Conservation (phyloP, 441 rosid genomes). For the Erysimum cheiri region DNA sequence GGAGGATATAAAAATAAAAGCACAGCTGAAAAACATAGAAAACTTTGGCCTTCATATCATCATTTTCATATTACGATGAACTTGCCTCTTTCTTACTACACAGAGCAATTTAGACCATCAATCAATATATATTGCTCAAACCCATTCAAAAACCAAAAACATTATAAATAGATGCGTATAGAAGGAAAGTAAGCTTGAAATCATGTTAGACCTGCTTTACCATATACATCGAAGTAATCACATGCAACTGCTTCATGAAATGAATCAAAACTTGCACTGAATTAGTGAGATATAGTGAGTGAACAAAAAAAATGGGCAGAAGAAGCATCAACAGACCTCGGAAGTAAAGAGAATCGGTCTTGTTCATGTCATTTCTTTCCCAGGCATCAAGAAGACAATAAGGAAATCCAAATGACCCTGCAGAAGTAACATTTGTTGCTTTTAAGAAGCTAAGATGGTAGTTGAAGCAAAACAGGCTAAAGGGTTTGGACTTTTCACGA, state of each 20-base stretch:
- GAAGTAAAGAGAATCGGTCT: conserved; percentile 2
- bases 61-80: background rate
- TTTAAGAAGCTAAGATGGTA: conserved; percentile 33
- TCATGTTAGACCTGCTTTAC: conserved; percentile 17
- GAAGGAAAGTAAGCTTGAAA: conserved; percentile 3
- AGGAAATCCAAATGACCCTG: conserved; percentile 23
- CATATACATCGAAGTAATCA: conserved; percentile 13
- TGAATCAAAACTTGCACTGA: background rate
- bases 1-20: background rate
- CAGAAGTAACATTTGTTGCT: conserved; percentile 32
- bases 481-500: conserved; percentile 33
- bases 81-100: background rate
- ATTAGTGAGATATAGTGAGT: background rate
- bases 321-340: conserved; percentile 34
- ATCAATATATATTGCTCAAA: conserved; percentile 13
- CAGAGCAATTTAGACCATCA: background rate
- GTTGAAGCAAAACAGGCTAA: conserved; percentile 21
- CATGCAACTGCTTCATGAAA: conserved; percentile 8
- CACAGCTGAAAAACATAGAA: background rate
- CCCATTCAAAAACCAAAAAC: background rate
- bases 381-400: conserved; percentile 18
- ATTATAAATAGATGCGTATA: background rate
- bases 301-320: background rate
- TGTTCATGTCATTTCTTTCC: conserved; percentile 31
- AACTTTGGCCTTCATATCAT: background rate